Base-by-base conservation (phyloP, 345 rosid species). In the Nasturtium officinale region DNA sequence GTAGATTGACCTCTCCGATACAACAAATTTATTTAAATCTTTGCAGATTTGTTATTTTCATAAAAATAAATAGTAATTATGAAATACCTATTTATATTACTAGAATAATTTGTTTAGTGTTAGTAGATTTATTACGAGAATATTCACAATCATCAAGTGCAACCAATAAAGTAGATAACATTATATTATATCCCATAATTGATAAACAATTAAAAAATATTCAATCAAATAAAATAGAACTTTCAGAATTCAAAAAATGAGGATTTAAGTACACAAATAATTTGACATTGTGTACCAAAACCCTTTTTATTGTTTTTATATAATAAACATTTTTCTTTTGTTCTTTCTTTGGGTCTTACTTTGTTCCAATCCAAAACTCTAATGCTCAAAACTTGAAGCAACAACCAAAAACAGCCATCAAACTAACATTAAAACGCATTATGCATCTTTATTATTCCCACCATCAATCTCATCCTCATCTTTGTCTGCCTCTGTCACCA, bases 401-500 rank as follows among this genome's bases (percentile, higher is more conserved):
- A n/a, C n/a, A n/a, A n/a, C n/a, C 46, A 51, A 60, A 46, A 71
- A 12, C 7, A 75, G 17, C 17, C 2, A 67, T 8, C 35, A 38
- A 60, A 30, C 18, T 3, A 61, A 56, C 61, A 61, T n/a, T 45
- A 13, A 63, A 69, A 69, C 46, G 17, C 7, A 4, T 62, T 35
- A 54, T 25, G 60, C 79, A 62, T 69, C 79, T 55, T 69, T 56
- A 46, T 63, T 69, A 20, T 45, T 15, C 59, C 53, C 75, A 23
- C 57, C 74, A 43, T 76, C 70, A 25, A 20, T 61, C 61, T 68
- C 69, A 29, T n/a, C 75, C 33, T 54, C 71, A 26, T 69, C 71
- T 33, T 54, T 33, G 17, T 52, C 54, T 26, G 70, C 58, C 32
- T 75, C 68, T 1, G 67, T 38, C 29, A 30, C 20, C 38, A 68